Base-by-base conservation (phyloP, 768 basidiomycete genomes). In the Coprinopsis strossmayeri region DNA sequence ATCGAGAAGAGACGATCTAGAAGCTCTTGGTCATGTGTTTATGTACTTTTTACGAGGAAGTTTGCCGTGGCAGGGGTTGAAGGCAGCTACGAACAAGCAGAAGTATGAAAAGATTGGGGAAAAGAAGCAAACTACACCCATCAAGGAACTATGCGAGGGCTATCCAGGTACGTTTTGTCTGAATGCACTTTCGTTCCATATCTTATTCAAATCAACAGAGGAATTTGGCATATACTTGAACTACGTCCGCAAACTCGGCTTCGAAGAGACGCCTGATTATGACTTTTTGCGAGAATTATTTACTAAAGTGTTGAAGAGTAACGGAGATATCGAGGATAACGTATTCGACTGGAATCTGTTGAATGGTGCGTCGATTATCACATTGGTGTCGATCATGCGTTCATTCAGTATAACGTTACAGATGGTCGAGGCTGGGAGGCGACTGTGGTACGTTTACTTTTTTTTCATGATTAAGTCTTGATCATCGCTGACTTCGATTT, bases 81-180 rank as follows among this genome's bases (percentile, higher is more conserved):
- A 98, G 70, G 96, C 96, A 27, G 96, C 96, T 24, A 99, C 94
- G 44, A 98, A 99, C 76, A 99, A 99, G 74, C 96, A 98, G 67
- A 91, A 98, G 76, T 99, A 99, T 71, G 95, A 99, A 76, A 99
- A 98, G 77, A 99, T 99, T 65, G 95, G 95, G 54, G 95, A 99
- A 76, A 99, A 99, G 85, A 99, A 92, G 77, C 96, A 98, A 72
- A 89, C 88, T 12, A 98, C 96, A 24, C 87, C 88, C 5, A 97
- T 99, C 66, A 95, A 91, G 70, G 96, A 99, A 62, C 77, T 99
- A 21, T 91, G 87, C 60, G 96, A 98, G 58, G 90, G 91, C 49
- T 93, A 86, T 72, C 95, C 96, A 42, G 92, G 91, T 91, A 57
- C 53, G 77, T 63, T 32, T 28, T 46, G 34, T 41, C 50, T 26